Conservation (phyloP, 108 stramenopile genomes). For the Cafeteria roenbergensis region DNA sequence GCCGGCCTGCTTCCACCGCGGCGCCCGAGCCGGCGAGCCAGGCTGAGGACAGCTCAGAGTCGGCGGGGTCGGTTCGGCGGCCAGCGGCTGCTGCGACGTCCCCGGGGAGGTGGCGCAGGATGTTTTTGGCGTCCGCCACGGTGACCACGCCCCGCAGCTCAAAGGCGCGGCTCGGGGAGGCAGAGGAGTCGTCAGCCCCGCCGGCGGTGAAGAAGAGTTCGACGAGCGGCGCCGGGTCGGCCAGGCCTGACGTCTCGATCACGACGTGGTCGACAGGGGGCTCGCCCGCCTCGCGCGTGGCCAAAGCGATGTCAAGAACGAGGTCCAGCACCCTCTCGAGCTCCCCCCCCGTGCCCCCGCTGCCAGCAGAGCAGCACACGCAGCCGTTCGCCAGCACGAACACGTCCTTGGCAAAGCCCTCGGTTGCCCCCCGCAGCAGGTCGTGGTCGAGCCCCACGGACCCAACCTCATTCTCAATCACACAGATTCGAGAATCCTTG, state of each 20-base stretch:
- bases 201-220: not conserved
- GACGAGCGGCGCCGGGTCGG: not conserved
- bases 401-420: conserved; percentile 81
- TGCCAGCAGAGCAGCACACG: conserved; percentile 93
- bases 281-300: no score
- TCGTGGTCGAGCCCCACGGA: conserved; percentile 40
- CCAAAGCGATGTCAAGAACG: not conserved
- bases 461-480: conserved; percentile 98
- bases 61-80: no score
- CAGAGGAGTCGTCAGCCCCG: not conserved
- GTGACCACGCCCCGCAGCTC: not conserved
- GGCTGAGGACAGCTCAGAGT: no score
- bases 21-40: no score
- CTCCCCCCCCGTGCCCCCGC: conserved; percentile 26
- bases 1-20: no score
- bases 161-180: not conserved
- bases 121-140: not conserved
- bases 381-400: conserved; percentile 99
- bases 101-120: not conserved
- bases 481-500: conserved; percentile 71
- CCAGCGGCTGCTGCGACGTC: no score
- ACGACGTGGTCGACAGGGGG: not conserved
- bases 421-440: conserved; percentile 39
- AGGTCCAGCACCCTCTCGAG: not conserved
- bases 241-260: not conserved